Evolutionary conservation across 805 yeast genomes (phyloP).

Genomic region (Clavispora phyllophila): DNA sequence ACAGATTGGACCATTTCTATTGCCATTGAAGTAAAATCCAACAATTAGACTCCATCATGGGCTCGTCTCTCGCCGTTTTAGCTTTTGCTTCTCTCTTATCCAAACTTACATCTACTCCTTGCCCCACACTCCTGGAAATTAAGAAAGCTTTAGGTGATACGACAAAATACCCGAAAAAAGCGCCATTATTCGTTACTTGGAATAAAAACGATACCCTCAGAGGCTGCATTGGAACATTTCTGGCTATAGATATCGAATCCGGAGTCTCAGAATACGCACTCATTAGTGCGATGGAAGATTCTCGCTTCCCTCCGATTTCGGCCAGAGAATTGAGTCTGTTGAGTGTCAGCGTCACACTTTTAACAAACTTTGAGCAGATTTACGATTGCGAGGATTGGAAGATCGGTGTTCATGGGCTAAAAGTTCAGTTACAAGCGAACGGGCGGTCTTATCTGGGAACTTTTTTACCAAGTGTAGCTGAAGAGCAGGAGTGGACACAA

Average conservation of each 20-base stretch:
- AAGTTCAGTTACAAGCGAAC: constrained; percentile 44
- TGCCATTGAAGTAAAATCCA: neutral
- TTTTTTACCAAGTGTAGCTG: constrained; percentile 85
- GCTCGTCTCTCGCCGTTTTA: neutral
- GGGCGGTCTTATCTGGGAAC: constrained; percentile 60
- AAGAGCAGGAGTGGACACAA: constrained; percentile 79
- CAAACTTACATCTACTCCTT: neutral
- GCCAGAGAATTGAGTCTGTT: constrained; percentile 49
- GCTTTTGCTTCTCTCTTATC: neutral
- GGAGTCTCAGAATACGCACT: constrained; percentile 65
- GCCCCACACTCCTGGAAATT: neutral
- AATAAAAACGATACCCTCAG: constrained; percentile 51
- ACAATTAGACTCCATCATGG: neutral
- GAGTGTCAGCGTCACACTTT: constrained; percentile 59
- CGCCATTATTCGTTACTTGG: constrained; percentile 89
- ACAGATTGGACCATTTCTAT: neutral
- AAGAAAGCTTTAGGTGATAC: constrained; percentile 1
- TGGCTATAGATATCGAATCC: constrained; percentile 42
- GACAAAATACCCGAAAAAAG: constrained; percentile 7
- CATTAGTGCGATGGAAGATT: constrained; percentile 65
- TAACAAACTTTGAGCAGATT: constrained; percentile 53
- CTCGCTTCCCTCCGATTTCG: constrained; percentile 66
- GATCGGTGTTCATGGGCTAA: constrained; percentile 78
- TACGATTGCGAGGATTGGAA: constrained; percentile 65
- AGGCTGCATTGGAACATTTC: constrained; percentile 94